Base-by-base conservation (phyloP, 23 red algal genomes). In the Porphyridium purpureum region DNA sequence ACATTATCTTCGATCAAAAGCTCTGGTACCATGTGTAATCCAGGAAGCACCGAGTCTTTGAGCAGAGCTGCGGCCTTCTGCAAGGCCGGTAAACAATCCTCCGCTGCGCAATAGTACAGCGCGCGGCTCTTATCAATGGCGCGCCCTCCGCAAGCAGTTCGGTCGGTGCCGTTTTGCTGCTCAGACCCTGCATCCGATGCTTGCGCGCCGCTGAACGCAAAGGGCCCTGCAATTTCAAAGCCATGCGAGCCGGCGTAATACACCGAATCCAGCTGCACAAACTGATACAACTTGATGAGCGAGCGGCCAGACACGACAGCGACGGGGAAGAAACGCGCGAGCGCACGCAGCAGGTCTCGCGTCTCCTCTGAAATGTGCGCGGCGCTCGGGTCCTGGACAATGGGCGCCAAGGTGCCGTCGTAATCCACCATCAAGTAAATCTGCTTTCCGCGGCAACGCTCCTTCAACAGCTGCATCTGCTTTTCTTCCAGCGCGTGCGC, bases 221-320 rank as follows among this genome's bases (percentile, higher is more conserved):
- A 28, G 11, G 75, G 68, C 5, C 59, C 59, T 23, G 52, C 53
- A 21, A 93, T 93, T 40, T 93, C 85, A 35, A 93, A 93, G 20
- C 85, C 85, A 41, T 93, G 85, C 36, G 61, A 71, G 9, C 75
- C 85, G 27, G 85, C 85, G 67, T 93, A 93, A 48, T 69, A 70
- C 22, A 93, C 32, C 24, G 51, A 29, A 35, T 50, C 21, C 28
- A 93, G 27, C 7, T 70, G 60, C 9, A 93, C 69, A 33, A 93
- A 46, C 21, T 40, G 27, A 40, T 55, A 47, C 20, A 93, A 47
- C 60, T 93, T 93, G 34, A 52, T 64, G 32, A 66, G 72, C 1
- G 67, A 55, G 4, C 85, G 41, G 7, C 85, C 85, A 25, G 67
- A 62, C 26, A 93, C 68, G 42, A 93, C 76, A 27, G 85, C 85